Evolutionary conservation across 495 filamentous ascomycete genomes (phyloP).

Genomic region (Glarea lozoyensis): DNA sequence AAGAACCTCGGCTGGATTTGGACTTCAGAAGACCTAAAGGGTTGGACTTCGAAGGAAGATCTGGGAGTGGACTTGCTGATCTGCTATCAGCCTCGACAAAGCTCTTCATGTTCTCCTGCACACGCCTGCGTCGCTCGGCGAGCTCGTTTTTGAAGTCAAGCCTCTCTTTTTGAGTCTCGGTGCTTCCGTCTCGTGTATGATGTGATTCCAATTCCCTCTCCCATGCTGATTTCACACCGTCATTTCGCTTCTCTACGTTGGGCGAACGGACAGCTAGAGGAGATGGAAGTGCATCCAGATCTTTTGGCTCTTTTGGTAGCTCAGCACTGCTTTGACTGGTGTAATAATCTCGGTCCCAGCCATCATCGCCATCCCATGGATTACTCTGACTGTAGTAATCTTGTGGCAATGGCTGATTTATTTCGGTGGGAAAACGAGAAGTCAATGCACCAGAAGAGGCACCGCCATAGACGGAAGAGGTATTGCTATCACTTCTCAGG

Average conservation of each 20-base stretch:
- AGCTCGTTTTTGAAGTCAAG: slow-evolving; percentile 78
- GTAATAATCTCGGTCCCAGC: slow-evolving; percentile 27
- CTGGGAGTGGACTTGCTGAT: slow-evolving; percentile 34
- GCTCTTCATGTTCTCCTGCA: slow-evolving; percentile 72
- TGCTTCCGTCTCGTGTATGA: slow-evolving; percentile 39
- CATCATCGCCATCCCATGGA: slow-evolving; percentile 44
- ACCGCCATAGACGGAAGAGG: slow-evolving; percentile 64
- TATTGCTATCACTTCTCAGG: slow-evolving; percentile 71
- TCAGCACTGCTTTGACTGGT: slow-evolving; percentile 5
- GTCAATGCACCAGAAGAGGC: slow-evolving; percentile 30
- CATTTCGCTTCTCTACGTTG: slow-evolving; percentile 17
- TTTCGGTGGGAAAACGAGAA: slow-evolving; percentile 30
- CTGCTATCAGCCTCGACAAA: slow-evolving; percentile 59
- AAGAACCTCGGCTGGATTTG: slow-evolving; percentile 54
- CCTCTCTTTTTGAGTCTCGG: slow-evolving; percentile 54
- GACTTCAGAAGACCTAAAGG: slow-evolving; percentile 60
- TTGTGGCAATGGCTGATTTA: slow-evolving; percentile 13
- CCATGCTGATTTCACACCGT: slow-evolving; percentile 18
- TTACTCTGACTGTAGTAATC: slow-evolving; percentile 32
- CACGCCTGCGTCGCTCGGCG: slow-evolving; percentile 62
- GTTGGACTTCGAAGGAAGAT: slow-evolving; percentile 30
- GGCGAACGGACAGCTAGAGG: slow-evolving; percentile 27
- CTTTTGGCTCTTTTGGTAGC: neutral
- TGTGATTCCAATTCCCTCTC: slow-evolving; percentile 28
- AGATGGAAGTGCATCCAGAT: slow-evolving; percentile 1